Evolutionary conservation across 805 yeast species (phyloP).

Genomic region (Ogataea chonburiensis): DNA sequence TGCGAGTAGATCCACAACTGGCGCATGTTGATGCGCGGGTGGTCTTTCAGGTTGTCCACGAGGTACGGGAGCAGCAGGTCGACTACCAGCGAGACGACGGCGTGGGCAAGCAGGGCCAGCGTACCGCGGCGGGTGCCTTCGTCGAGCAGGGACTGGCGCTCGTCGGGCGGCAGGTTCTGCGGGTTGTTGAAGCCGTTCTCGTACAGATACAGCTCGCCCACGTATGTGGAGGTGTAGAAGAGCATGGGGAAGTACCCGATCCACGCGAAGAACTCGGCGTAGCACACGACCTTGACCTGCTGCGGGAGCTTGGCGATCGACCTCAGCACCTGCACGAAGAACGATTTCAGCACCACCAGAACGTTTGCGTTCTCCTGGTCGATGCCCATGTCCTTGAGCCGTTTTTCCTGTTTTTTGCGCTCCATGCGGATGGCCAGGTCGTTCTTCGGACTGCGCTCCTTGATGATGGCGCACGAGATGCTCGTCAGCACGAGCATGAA

Average conservation of each 20-base stretch:
- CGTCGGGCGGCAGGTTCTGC: constrained; percentile 40
- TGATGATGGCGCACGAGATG: constrained; percentile 40
- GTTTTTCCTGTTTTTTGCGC: constrained; percentile 33
- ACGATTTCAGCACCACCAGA: constrained; percentile 24
- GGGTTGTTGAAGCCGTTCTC: constrained; percentile 41
- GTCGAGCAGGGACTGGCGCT: constrained; percentile 37
- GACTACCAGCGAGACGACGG: constrained; percentile 44
- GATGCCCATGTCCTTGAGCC: constrained; percentile 38
- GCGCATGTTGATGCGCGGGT: constrained; percentile 29
- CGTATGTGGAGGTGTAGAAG: constrained; percentile 64
- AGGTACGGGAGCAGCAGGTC: constrained; percentile 46
- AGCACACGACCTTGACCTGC: constrained; percentile 50
- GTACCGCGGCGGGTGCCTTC: constrained; percentile 53
- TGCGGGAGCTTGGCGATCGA: constrained; percentile 45
- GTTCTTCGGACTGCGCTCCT: constrained; percentile 49
- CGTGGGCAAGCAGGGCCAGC: constrained; percentile 48
- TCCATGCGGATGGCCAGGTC: constrained; percentile 41
- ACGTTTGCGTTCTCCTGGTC: constrained; percentile 27
- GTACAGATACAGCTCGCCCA: constrained; percentile 53
- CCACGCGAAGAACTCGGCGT: constrained; percentile 65
- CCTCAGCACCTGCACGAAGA: constrained; percentile 35
- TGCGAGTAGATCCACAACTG: constrained; percentile 53
- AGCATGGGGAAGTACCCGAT: constrained; percentile 66
- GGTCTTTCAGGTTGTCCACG: constrained; percentile 25
- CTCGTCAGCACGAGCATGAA: constrained; percentile 42